These are phyloP conservation scores for Sarcocystis neurona DNA, from an alignment of 169 alveolate genomes.

Conservation along the genomic window DNA sequence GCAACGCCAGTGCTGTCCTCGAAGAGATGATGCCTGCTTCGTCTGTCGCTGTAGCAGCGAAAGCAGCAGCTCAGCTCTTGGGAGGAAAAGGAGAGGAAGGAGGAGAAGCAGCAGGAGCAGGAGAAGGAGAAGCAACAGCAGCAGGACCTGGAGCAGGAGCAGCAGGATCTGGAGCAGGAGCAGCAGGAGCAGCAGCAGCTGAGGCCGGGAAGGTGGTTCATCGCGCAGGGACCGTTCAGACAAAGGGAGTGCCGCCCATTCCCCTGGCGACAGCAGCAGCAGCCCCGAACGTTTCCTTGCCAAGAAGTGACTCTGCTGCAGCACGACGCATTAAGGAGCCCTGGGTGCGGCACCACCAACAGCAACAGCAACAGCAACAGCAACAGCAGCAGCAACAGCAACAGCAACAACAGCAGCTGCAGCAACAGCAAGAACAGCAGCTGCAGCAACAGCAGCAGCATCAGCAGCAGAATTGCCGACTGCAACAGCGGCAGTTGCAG, in stretches of 20 bases:
- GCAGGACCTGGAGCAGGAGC: conserved; percentile 11
- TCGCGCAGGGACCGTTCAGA: no score
- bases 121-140: background rate
- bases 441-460: conserved; percentile 46
- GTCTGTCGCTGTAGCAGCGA: background rate
- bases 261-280: conserved; percentile 32
- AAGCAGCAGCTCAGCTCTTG: background rate
- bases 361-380: background rate
- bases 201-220: no score
- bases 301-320: conserved; percentile 6
- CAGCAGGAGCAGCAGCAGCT: background rate
- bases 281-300: conserved; percentile 38
- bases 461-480: conserved; percentile 20
- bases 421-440: conserved; percentile 46
- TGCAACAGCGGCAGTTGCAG: conserved; percentile 12
- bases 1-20: background rate
- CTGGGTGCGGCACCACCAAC: background rate
- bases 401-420: conserved; percentile 5
- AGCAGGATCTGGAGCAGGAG: conserved; percentile 24
- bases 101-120: background rate
- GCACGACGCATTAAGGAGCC: conserved; percentile 24
- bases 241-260: conserved; percentile 33
- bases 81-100: background rate
- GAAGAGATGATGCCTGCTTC: background rate
- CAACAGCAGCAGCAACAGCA: background rate